Evolutionary conservation across 73 alveolate genomes (phyloP).

Genomic region (Paramecium pentaurelia): DNA sequence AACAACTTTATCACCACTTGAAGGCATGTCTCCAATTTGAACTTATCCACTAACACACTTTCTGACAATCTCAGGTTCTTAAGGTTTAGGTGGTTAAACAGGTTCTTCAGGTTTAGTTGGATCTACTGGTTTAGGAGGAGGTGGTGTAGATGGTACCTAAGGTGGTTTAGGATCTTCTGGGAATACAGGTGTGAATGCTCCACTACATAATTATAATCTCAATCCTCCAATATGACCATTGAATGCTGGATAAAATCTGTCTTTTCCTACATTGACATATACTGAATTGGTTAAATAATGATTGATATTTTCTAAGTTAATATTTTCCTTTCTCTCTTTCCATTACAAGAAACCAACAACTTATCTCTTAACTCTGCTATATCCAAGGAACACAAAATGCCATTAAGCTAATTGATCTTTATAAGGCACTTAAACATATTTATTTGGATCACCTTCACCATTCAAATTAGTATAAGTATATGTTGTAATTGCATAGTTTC

Average conservation of each 20-base stretch:
- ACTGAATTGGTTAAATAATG: background rate
- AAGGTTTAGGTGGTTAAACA: background rate
- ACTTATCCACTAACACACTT: constrained; percentile 37
- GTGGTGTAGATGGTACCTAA: background rate
- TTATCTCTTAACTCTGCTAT: background rate
- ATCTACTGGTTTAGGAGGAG: background rate
- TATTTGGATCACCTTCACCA: constrained; percentile 37
- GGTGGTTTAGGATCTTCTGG: constrained; percentile 47
- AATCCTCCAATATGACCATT: constrained; percentile 25
- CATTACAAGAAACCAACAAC: background rate
- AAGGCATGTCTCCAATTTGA: background rate
- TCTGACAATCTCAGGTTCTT: background rate
- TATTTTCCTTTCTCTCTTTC: constrained; percentile 14
- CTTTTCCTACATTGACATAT: constrained; percentile 3
- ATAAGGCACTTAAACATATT: background rate
- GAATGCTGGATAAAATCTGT: constrained; percentile 32
- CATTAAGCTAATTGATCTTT: background rate
- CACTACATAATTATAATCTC: constrained; percentile 17
- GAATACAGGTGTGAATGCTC: constrained; percentile 33
- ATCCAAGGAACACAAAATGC: constrained; percentile 15
- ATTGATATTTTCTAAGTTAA: background rate
- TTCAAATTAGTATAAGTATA: constrained; percentile 24
- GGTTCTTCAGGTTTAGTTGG: background rate
- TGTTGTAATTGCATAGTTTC: constrained; percentile 29
- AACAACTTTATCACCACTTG: constrained; percentile 11